phyloP scores from a whole-genome alignment of 2,329 filamentous ascomycete genomes.

The Fusarium marasasianum region DNA sequence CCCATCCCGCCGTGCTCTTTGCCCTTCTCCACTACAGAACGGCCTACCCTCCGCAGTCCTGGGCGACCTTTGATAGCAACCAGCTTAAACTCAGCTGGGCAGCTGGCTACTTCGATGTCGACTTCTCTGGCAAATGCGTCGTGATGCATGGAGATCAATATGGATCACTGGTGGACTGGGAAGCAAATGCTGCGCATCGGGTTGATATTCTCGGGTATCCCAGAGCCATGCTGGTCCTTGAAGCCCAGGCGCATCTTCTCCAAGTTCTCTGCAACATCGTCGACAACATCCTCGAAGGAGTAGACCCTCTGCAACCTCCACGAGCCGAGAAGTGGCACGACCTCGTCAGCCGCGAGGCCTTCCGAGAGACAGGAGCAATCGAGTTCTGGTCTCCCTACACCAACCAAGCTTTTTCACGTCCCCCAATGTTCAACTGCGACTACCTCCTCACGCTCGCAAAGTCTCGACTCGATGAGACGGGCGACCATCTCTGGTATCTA shows the following conservation, averaged over 20 bases:
- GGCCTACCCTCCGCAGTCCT: accelerated
- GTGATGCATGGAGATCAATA: accelerated
- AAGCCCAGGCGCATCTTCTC: background rate
- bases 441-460: accelerated
- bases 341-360: background rate
- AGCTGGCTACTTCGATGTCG: accelerated
- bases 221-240: accelerated
- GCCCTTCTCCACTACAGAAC: background rate
- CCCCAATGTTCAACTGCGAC: accelerated
- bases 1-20: accelerated
- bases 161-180: background rate
- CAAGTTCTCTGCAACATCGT: accelerated
- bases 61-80: accelerated
- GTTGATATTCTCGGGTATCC: background rate
- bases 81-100: accelerated
- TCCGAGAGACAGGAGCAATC: accelerated
- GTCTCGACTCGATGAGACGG: accelerated
- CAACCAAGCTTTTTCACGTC: background rate
- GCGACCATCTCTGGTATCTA: background rate
- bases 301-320: accelerated
- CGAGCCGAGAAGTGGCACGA: background rate
- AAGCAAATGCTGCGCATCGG: accelerated
- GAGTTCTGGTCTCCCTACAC: background rate
- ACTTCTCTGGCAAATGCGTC: background rate
- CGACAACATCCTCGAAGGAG: background rate